A percentile compares a stretch with the other conserved stretches of the same genome.
Conservation (phyloP, 768 basidiomycete species). For the Boletales sp. region DNA sequence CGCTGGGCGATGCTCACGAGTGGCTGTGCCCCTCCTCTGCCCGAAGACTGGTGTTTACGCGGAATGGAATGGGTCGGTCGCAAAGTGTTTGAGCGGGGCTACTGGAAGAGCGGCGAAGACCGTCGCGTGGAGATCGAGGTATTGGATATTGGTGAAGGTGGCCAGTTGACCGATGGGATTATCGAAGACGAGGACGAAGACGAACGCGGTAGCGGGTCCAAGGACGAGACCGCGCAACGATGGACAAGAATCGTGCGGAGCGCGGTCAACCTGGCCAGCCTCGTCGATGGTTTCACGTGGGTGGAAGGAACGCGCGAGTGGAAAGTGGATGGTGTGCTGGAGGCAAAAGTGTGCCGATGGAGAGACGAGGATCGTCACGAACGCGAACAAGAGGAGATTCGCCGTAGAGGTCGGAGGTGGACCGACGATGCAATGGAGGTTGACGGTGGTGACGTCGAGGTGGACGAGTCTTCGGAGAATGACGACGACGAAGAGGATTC, state of each 20-base stretch:
- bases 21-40: slow-evolving; percentile 65
- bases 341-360: slow-evolving; percentile 68
- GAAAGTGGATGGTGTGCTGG: slow-evolving; percentile 60
- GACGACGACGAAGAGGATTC: slow-evolving; percentile 66
- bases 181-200: slow-evolving; percentile 77
- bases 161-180: slow-evolving; percentile 65
- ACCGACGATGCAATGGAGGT: slow-evolving; percentile 70
- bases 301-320: slow-evolving; percentile 56
- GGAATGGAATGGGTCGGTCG: slow-evolving; percentile 97
- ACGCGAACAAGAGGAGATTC: slow-evolving; percentile 63
- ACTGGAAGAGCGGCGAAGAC: slow-evolving; percentile 82
- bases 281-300: slow-evolving; percentile 77
- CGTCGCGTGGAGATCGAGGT: slow-evolving; percentile 74
- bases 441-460: slow-evolving; percentile 52
- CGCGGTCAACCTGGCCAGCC: slow-evolving; percentile 59
- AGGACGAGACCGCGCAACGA: slow-evolving; percentile 46
- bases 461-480: slow-evolving; percentile 42
- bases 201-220: slow-evolving; percentile 23
- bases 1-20: slow-evolving; percentile 67
- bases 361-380: slow-evolving; percentile 64
- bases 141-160: slow-evolving; percentile 55
- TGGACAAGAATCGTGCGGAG: slow-evolving; percentile 77
- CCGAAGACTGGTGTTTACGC: slow-evolving; percentile 93
- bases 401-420: slow-evolving; percentile 60
- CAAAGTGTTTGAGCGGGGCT: slow-evolving; percentile 88